Evolutionary conservation across 805 yeast genomes (phyloP).

Genomic region (Metschnikowia cubensis): DNA sequence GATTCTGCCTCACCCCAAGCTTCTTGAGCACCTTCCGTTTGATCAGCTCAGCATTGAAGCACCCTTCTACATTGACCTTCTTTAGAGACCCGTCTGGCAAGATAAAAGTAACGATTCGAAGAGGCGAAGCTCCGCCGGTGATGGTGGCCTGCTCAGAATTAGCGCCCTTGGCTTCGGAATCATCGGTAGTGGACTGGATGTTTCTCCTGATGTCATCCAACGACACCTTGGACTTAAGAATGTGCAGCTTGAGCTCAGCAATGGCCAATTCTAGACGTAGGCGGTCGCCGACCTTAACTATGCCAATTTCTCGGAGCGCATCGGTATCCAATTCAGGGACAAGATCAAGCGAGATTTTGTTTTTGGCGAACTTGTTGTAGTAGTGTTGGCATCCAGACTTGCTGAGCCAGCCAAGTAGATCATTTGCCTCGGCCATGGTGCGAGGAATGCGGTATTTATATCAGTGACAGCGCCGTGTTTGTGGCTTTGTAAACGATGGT

Average conservation of each 20-base stretch:
- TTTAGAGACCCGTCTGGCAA: slow-evolving; percentile 70
- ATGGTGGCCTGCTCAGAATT: neutral
- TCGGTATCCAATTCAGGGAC: slow-evolving; percentile 57
- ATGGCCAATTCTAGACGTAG: slow-evolving; percentile 62
- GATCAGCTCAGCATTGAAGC: slow-evolving; percentile 76
- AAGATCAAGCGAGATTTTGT: slow-evolving; percentile 55
- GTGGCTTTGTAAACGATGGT: neutral
- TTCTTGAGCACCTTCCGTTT: slow-evolving; percentile 64
- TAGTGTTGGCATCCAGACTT: slow-evolving; percentile 34
- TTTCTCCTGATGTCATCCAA: slow-evolving; percentile 9
- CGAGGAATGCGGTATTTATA: neutral
- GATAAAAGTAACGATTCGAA: slow-evolving; percentile 56
- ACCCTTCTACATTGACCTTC: slow-evolving; percentile 67
- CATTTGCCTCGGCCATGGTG: slow-evolving; percentile 16
- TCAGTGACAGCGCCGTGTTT: neutral
- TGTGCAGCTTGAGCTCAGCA: slow-evolving; percentile 33
- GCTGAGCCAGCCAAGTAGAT: slow-evolving; percentile 36
- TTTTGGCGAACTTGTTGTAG: slow-evolving; percentile 33
- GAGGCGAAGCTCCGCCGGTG: slow-evolving; percentile 4
- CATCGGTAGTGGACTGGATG: neutral
- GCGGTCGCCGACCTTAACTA: slow-evolving; percentile 79
- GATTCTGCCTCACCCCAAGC: slow-evolving; percentile 44
- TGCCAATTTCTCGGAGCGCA: slow-evolving; percentile 68
- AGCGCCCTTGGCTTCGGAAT: neutral
- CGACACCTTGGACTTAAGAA: slow-evolving; percentile 9